phyloP scores from a whole-genome alignment of 192 early-diverging fungal genomes.

The Coemansia sp. region DNA sequence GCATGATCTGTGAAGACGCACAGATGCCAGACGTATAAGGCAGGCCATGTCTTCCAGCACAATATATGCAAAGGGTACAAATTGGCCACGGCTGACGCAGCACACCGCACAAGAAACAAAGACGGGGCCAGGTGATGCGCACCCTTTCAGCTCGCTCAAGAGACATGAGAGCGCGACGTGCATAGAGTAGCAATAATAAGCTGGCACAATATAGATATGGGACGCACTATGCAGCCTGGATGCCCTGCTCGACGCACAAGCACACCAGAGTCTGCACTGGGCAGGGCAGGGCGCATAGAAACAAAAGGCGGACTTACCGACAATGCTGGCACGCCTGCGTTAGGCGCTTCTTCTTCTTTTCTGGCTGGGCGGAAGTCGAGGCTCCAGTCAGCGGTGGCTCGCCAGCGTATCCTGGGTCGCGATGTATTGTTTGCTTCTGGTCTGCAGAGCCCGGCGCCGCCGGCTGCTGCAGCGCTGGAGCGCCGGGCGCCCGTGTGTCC shows the following conservation, averaged over 20 bases:
- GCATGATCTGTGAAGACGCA: neutral
- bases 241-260: neutral
- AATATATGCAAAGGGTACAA: conserved; percentile 8
- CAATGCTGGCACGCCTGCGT: conserved; percentile 56
- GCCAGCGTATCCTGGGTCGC: conserved; percentile 5
- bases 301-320: conserved; percentile 29
- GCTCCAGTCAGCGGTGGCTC: conserved; percentile 8
- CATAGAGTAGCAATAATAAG: neutral
- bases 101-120: neutral
- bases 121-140: neutral
- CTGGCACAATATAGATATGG: neutral
- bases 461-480: conserved; percentile 14
- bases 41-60: neutral
- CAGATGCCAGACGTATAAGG: neutral
- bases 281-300: neutral
- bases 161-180: conserved; percentile 2
- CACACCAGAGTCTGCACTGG: neutral
- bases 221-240: neutral
- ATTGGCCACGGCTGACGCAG: conserved; percentile 1
- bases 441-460: conserved; percentile 1
- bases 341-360: conserved; percentile 54
- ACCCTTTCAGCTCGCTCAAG: neutral
- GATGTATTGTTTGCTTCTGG: conserved; percentile 5
- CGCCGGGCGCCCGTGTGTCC: conserved; percentile 1
- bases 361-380: conserved; percentile 14